Conservation (phyloP, 257 asterid species). For the Penstemon eatonii region DNA sequence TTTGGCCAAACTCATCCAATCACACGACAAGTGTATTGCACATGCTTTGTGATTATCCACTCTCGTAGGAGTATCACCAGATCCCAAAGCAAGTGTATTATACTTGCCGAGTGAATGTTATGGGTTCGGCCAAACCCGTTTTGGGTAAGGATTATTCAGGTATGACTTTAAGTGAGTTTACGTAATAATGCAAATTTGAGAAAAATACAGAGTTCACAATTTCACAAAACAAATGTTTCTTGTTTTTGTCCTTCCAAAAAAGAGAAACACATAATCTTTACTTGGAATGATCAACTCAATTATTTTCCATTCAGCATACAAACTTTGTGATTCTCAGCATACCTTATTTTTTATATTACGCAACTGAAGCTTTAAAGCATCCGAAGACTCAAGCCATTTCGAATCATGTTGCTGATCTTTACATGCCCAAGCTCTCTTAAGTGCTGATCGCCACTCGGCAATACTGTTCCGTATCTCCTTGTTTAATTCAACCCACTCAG, state of each 20-base stretch:
- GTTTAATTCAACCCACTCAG: conserved; percentile 93
- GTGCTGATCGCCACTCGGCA: conserved; percentile 58
- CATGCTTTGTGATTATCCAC: too few relatives aligned
- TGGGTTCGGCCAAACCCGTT: too few relatives aligned
- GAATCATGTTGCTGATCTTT: conserved; percentile 40
- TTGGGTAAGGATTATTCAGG: too few relatives aligned
- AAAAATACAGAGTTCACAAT: neutral
- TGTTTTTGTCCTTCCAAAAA: neutral
- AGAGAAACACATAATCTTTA: neutral
- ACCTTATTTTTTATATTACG: conserved; percentile 74
- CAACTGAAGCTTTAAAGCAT: conserved; percentile 62
- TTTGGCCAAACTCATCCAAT: too few relatives aligned
- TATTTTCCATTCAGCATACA: neutral
- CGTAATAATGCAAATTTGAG: neutral
- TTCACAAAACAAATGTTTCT: neutral
- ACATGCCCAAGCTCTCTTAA: conserved; percentile 57
- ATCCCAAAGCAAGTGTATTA: too few relatives aligned
- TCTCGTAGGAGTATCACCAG: too few relatives aligned
- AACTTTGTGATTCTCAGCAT: neutral
- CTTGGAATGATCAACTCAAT: neutral
- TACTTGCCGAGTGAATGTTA: too few relatives aligned
- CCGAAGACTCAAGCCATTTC: conserved; percentile 62
- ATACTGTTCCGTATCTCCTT: conserved; percentile 65
- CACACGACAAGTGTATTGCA: too few relatives aligned
- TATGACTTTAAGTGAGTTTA: too few relatives aligned